Evolutionary conservation across 768 basidiomycete genomes (phyloP).

Genomic region (Kwoniella sp.): DNA sequence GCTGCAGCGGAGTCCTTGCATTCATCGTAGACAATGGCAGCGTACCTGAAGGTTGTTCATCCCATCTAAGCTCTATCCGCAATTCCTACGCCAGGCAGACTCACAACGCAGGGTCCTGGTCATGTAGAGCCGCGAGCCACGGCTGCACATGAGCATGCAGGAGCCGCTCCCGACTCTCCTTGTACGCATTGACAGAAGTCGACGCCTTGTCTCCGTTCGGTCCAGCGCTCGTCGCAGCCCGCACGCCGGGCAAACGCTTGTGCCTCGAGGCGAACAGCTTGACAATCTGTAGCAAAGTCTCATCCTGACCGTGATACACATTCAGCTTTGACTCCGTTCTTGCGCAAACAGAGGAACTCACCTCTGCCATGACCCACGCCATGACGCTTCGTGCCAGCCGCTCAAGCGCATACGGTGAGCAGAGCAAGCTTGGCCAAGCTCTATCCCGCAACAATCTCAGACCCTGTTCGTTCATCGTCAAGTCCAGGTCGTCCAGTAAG

Average conservation of each 20-base stretch:
- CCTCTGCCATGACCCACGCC: constrained; percentile 71
- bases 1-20: constrained; percentile 18
- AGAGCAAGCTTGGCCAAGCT: constrained; percentile 70
- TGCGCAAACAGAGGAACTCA: constrained; percentile 41
- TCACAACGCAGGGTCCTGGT: constrained; percentile 59
- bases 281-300: constrained; percentile 62
- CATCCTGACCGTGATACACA: constrained; percentile 55
- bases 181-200: constrained; percentile 62
- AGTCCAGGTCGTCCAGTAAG: constrained; percentile 65
- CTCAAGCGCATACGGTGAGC: constrained; percentile 66
- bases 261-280: constrained; percentile 64
- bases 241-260: constrained; percentile 63
- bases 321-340: neutral
- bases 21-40: constrained; percentile 33
- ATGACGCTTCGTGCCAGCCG: constrained; percentile 61
- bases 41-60: constrained; percentile 17
- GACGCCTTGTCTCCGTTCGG: neutral
- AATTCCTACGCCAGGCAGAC: neutral
- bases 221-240: constrained; percentile 23
- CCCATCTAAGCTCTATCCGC: neutral
- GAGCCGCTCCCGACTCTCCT: constrained; percentile 59
- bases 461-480: constrained; percentile 70
- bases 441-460: constrained; percentile 64
- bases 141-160: constrained; percentile 59
- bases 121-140: constrained; percentile 69